Evolutionary conservation across 352 stramenopile genomes (phyloP).

Genomic region (Globisporangium recalcitrans): DNA sequence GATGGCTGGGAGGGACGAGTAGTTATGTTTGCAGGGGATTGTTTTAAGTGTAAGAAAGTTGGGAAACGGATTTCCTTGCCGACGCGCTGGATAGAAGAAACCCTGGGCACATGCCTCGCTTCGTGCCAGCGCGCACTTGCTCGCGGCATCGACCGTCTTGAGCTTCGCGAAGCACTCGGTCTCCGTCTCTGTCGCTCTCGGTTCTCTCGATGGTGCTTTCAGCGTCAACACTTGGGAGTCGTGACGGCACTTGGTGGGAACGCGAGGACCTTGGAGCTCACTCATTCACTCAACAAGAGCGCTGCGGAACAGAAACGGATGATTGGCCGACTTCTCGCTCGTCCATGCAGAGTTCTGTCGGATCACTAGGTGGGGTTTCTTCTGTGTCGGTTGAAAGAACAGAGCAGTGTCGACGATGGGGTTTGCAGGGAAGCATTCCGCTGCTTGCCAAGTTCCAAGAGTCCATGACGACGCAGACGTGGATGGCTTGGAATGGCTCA

Average conservation of each 20-base stretch:
- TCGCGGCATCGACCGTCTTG: background rate
- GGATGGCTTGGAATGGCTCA: background rate
- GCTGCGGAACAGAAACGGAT: background rate
- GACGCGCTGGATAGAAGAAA: background rate
- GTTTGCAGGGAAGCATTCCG: background rate
- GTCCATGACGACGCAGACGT: slow-evolving; percentile 3
- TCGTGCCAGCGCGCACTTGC: background rate
- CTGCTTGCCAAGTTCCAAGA: background rate
- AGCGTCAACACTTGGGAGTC: background rate
- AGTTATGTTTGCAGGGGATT: background rate
- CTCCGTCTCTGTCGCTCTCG: background rate
- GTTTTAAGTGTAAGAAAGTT: slow-evolving; percentile 1
- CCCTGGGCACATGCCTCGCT: background rate
- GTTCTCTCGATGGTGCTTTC: too few relatives aligned
- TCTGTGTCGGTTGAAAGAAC: background rate
- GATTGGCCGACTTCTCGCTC: background rate
- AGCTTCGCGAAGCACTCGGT: background rate
- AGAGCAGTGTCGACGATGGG: background rate
- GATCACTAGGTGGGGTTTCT: background rate
- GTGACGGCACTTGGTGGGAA: background rate
- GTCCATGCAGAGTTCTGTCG: background rate
- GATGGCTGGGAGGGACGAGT: background rate
- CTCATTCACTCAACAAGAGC: background rate
- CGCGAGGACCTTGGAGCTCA: background rate
- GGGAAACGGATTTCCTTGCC: background rate